phyloP scores from a whole-genome alignment of 2,329 filamentous ascomycete genomes.

The Sarocladium brachiariae region DNA sequence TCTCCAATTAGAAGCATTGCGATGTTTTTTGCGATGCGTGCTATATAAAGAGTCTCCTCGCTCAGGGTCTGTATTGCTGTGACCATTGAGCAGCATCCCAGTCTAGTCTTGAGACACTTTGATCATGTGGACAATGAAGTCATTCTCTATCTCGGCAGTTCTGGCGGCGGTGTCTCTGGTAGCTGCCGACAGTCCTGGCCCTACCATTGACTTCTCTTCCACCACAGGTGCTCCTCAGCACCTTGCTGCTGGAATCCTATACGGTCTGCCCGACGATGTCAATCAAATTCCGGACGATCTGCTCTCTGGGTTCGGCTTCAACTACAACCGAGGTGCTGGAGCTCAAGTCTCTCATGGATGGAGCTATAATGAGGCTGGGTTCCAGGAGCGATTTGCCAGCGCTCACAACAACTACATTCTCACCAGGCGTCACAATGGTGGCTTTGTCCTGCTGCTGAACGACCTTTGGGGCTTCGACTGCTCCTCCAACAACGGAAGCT shows the following conservation, averaged over 20 bases:
- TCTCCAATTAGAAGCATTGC: no score
- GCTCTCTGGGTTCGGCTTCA: background rate
- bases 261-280: background rate
- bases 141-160: no score
- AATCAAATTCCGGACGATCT: constrained; percentile 8
- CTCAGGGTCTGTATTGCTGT: no score
- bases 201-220: background rate
- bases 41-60: no score
- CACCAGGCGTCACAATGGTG: constrained; percentile 1
- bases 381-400: constrained; percentile 4
- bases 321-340: constrained; percentile 7
- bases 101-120: no score
- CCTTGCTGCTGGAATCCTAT: background rate
- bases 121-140: no score
- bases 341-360: constrained; percentile 3
- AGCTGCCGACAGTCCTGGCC: background rate
- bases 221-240: background rate
- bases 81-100: no score
- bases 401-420: constrained; percentile 10
- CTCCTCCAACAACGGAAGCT: constrained; percentile 3
- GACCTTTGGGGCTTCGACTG: constrained; percentile 12
- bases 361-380: background rate
- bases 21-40: no score
- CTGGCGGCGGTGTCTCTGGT: background rate
- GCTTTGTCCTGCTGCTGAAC: constrained; percentile 10